These are phyloP conservation scores for Colletotrichum lentis DNA, from an alignment of 2,329 filamentous ascomycete species.

Conservation along the genomic window DNA sequence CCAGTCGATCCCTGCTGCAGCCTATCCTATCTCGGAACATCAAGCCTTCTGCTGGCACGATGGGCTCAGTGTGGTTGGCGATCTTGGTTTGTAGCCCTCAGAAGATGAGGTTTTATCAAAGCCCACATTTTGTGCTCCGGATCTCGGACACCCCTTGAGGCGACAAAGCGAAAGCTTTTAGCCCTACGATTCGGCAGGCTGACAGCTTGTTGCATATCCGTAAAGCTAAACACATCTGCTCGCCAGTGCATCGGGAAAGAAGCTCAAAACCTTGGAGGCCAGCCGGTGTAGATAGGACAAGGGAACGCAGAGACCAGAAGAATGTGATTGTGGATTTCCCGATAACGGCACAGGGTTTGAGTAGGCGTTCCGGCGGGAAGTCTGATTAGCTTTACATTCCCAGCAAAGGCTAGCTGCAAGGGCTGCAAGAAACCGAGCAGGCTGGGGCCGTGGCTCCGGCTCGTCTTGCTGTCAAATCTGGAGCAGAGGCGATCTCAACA, in stretches of 20 bases:
- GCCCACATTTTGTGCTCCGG: background rate
- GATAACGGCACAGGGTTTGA: constrained; percentile 20
- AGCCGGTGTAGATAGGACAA: constrained; percentile 1
- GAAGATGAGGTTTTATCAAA: background rate
- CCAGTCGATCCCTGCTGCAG: no score
- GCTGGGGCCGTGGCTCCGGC: constrained; percentile 13
- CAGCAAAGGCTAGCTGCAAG: constrained; percentile 22
- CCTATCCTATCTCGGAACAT: no score
- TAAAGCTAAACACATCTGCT: background rate
- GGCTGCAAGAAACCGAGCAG: constrained; percentile 6
- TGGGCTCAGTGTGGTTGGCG: background rate
- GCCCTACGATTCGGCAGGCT: constrained; percentile 9
- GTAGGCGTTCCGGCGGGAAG: constrained; percentile 14
- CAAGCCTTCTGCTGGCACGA: no score
- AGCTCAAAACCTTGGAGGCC: background rate
- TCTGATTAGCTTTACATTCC: constrained; percentile 14
- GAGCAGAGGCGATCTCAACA: constrained; percentile 13
- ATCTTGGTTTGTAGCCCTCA: background rate
- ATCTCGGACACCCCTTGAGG: background rate
- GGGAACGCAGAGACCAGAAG: background rate
- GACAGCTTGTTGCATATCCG: background rate
- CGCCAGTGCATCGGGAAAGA: constrained; percentile 9
- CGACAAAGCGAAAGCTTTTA: background rate
- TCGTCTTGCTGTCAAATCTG: background rate
- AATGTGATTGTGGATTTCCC: constrained; percentile 16